Evolutionary conservation across 768 basidiomycete genomes (phyloP).

Genomic region (Tylopilus sp.): DNA sequence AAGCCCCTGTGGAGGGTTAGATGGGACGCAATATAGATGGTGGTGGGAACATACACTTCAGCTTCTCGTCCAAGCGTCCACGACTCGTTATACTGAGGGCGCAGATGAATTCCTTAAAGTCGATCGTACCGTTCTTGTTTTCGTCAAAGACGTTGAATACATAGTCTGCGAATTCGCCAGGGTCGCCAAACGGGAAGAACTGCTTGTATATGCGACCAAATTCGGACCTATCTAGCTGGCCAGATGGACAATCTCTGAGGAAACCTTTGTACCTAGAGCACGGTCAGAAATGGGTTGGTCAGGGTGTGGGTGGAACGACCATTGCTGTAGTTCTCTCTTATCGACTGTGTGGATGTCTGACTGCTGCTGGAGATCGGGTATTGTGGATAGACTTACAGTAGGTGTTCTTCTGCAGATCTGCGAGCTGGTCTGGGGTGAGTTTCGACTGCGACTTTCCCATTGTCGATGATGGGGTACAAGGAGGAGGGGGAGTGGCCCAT

Average conservation of each 20-base stretch:
- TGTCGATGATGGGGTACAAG: slow-evolving; percentile 29
- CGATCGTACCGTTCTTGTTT: slow-evolving; percentile 94
- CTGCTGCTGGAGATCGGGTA: slow-evolving; percentile 11
- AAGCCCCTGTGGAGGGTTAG: slow-evolving; percentile 73
- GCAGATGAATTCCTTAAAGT: slow-evolving; percentile 99
- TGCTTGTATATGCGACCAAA: slow-evolving; percentile 99
- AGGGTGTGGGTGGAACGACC: slow-evolving; percentile 42
- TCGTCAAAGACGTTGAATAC: slow-evolving; percentile 98
- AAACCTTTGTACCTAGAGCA: slow-evolving; percentile 93
- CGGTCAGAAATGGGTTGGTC: slow-evolving; percentile 8
- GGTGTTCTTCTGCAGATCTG: slow-evolving; percentile 95
- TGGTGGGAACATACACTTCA: slow-evolving; percentile 72
- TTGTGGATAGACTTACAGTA: slow-evolving; percentile 64
- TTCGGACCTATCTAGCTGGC: slow-evolving; percentile 92
- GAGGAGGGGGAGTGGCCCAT: slow-evolving; percentile 18
- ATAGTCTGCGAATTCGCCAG: slow-evolving; percentile 93
- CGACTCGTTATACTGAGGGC: slow-evolving; percentile 94
- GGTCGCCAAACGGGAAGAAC: slow-evolving; percentile 99
- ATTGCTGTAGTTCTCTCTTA: slow-evolving; percentile 96
- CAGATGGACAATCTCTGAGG: slow-evolving; percentile 96
- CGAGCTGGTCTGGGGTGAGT: slow-evolving; percentile 88
- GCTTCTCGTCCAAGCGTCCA: slow-evolving; percentile 93
- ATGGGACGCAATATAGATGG: slow-evolving; percentile 11
- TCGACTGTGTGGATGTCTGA: slow-evolving; percentile 58
- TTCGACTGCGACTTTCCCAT: slow-evolving; percentile 99